Evolutionary conservation across 805 yeast genomes (phyloP).

Genomic region (Scheffersomyces amazonensis): DNA sequence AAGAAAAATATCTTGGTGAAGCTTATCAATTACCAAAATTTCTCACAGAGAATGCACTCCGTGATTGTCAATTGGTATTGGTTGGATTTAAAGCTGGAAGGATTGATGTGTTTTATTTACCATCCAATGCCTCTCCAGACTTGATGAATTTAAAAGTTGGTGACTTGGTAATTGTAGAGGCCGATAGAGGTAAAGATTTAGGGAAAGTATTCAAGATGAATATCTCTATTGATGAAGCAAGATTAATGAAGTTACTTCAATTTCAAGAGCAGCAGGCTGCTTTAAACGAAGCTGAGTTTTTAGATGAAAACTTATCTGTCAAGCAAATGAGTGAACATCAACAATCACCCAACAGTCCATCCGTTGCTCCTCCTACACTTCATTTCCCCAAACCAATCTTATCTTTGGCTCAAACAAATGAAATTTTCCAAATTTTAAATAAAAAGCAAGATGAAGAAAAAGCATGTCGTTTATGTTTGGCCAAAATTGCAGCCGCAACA

Average conservation of each 20-base stretch:
- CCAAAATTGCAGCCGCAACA: conserved; percentile 47
- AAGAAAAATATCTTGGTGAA: conserved; percentile 25
- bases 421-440: conserved; percentile 53
- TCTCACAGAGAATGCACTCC: conserved; percentile 34
- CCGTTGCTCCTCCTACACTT: conserved; percentile 42
- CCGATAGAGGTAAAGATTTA: conserved; percentile 77
- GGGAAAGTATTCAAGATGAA: conserved; percentile 62
- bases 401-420: conserved; percentile 59
- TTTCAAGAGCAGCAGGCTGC: conserved; percentile 72
- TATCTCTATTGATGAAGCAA: conserved; percentile 63
- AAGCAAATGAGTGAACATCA: conserved; percentile 16
- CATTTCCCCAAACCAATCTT: conserved; percentile 69
- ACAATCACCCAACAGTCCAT: conserved; percentile 3
- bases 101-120: conserved; percentile 70
- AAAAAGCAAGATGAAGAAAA: conserved; percentile 69
- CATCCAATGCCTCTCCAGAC: conserved; percentile 18
- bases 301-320: conserved; percentile 22
- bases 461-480: conserved; percentile 59
- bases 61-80: conserved; percentile 45
- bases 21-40: conserved; percentile 33
- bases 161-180: conserved; percentile 78
- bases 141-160: conserved; percentile 42
- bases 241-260: conserved; percentile 62
- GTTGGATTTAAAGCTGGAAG: conserved; percentile 81
- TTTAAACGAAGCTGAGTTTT: conserved; percentile 31